These are phyloP conservation scores for Lunularia cruciata DNA, from an alignment of 225 moss, liverwort and hornwort species.

Conservation along the genomic window DNA sequence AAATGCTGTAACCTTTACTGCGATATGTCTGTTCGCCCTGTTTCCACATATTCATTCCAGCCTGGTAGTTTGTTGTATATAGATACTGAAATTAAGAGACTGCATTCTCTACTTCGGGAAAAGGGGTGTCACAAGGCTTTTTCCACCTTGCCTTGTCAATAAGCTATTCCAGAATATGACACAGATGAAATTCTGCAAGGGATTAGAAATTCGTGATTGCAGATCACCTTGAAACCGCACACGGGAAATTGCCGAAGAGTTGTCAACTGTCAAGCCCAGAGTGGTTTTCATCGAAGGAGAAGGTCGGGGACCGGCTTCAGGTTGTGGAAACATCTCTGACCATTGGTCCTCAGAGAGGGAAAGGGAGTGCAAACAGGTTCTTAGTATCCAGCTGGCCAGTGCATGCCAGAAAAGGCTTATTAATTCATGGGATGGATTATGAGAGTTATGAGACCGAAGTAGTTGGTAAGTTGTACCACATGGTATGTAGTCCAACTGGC, in stretches of 20 bases:
- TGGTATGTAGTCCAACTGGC: constrained; percentile 7
- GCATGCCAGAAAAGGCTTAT: constrained; percentile 11
- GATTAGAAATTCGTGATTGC: neutral
- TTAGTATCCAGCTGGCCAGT: constrained; percentile 7
- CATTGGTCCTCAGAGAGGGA: constrained; percentile 10
- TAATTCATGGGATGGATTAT: neutral
- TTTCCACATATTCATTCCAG: constrained; percentile 31
- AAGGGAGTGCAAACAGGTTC: constrained; percentile 5
- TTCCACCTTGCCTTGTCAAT: constrained; percentile 7
- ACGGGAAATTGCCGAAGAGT: neutral
- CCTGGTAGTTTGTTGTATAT: constrained; percentile 36
- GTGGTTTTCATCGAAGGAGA: neutral
- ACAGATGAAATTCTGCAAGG: constrained; percentile 4
- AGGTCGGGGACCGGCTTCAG: constrained; percentile 3
- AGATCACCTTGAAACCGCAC: constrained; percentile 1
- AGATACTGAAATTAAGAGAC: constrained; percentile 24
- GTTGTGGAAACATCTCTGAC: constrained; percentile 5
- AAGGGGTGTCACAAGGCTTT: constrained; percentile 14
- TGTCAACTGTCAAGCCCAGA: neutral
- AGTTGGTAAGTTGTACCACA: neutral
- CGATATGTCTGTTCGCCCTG: constrained; percentile 7
- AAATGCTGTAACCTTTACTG: constrained; percentile 14
- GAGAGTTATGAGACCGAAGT: neutral
- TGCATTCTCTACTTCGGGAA: constrained; percentile 18
- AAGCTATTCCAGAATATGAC: constrained; percentile 7